Evolutionary conservation across 306 rosid species (phyloP), one percentile per base, ranked within the genome.

Genomic region (Lathyrus sativus): DNA sequence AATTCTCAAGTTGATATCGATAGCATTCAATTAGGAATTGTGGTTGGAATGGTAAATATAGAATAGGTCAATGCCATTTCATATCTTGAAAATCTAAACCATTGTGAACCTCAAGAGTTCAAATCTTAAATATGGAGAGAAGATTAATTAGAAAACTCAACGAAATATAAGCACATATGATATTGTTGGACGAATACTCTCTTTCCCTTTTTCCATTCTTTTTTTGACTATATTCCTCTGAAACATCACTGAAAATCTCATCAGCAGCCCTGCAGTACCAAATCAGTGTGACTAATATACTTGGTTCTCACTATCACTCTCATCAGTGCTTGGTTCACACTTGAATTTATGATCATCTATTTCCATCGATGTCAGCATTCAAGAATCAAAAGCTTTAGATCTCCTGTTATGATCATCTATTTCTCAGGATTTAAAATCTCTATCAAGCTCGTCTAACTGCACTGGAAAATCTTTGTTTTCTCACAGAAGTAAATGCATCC

Each of bases 41-140:
- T 29, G 33, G 33, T 29, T 29, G 33, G 33, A 29, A 29, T 15
- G 14, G 17, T 18, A 48, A 35, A n/a, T 29, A 67, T 37, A 50
- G 67, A 65, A 77, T 61, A 76, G 49, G 18, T 79, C 67, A 56
- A 41, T 87, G 89, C 98, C 98, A 92, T 72, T 81, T 84, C 96
- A 92, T 92, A 57, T 86, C 85, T 49, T 83, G 78, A 82, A 92
- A 86, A 72, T 87, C 96, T 74, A 85, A 68, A 77, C 82, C 89
- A 79, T 83, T 89, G 62, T 19, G 22, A 19, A 19, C 22, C 22
- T 87, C 84, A 92, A 72, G 18, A 92, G 98, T 78, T 92, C 98
- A 78, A 92, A 82, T 73, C 96, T 87, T 62, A 89, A 91, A 71
- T 87, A 92, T 9, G 98, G 98, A 72, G 96, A 87, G 84, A 92